A percentile compares a stretch with the other conserved stretches of the same genome.
Conservation (phyloP, 768 basidiomycete species). For the Hypholoma fasciculare region DNA sequence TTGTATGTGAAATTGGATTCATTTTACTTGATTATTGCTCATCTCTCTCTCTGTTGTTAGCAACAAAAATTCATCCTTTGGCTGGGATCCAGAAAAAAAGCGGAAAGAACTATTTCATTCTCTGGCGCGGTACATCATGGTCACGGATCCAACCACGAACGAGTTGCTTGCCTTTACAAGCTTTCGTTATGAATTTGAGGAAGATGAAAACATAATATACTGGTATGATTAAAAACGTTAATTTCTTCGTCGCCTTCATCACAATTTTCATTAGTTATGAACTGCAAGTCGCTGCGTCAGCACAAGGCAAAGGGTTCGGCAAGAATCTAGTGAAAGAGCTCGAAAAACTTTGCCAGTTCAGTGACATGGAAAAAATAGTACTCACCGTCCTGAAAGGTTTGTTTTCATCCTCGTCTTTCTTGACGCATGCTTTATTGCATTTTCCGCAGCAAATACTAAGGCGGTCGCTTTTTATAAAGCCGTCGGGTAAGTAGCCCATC, state of each 20-base stretch:
- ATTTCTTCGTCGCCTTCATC: not conserved
- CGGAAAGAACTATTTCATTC: slow-evolving; percentile 58
- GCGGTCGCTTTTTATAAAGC: slow-evolving; percentile 49
- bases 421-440: not conserved
- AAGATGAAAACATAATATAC: slow-evolving; percentile 60
- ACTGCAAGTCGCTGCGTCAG: slow-evolving; percentile 53
- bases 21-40: not conserved
- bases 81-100: slow-evolving; percentile 64
- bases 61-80: slow-evolving; percentile 57
- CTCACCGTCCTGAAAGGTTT: slow-evolving; percentile 79
- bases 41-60: slow-evolving; percentile 28
- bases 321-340: slow-evolving; percentile 51
- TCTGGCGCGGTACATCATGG: slow-evolving; percentile 61
- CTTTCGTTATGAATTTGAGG: slow-evolving; percentile 78
- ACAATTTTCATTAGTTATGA: slow-evolving; percentile 59
- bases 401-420: not conserved
- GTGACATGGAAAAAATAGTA: slow-evolving; percentile 67
- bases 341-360: slow-evolving; percentile 46
- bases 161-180: slow-evolving; percentile 43
- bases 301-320: slow-evolving; percentile 60
- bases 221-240: slow-evolving; percentile 44
- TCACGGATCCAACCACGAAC: slow-evolving; percentile 20
- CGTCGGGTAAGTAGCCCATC: slow-evolving; percentile 41
- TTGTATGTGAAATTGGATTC: slow-evolving; percentile 29
- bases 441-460: slow-evolving; percentile 18